Evolutionary conservation across 2,329 filamentous ascomycete genomes (phyloP), one percentile per base, ranked within the genome.

Genomic region (Xylaria sp.): DNA sequence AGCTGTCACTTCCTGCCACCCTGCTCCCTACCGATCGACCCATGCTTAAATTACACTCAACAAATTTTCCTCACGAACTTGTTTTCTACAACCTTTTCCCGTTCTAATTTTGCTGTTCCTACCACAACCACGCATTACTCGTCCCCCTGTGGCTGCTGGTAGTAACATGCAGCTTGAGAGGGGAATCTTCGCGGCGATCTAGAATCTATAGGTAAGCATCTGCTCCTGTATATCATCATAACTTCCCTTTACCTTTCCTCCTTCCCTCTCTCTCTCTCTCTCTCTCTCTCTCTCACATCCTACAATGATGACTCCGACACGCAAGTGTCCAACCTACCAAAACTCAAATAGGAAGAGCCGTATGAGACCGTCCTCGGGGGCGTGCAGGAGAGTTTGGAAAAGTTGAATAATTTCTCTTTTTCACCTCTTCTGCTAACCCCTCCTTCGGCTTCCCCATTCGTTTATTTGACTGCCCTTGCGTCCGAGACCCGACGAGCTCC

Each of bases 291-390:
- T 67, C 63, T 48, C 55, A 7, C 58, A 62, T 63, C 66, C 59
- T 68, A 61, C 69, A 15, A 78, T 79, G 77, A 79, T 79, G 77
- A 79, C 74, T 73, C 74, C 76, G 77, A 77, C 77, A 77, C 76
- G 74, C 72, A 75, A 77, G 76, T 77, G 76, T 77, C 77, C 65
- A 78, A 78, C 76, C 76, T 77, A 76, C 73, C 63, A 65, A 66
- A 70, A 65, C 68, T 70, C 65, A 41, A 44, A 77, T 79, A 78
- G 77, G 77, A 79, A 79, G 77, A 79, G 77, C 77, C 77, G 77
- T 78, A 78, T 79, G 74, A 79, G 77, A 78, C 77, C 76, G 66
- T 76, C 75, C 56, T 66, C 75, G 77, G 67, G 73, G 23, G 28
- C 20, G 12, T 1, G 28, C 18, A 1, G 12, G 15, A 18, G 32